Evolutionary conservation across 164 flowering plant species (phyloP), one percentile per base, ranked within the genome.

Genomic region (Chimonanthus praecox): DNA sequence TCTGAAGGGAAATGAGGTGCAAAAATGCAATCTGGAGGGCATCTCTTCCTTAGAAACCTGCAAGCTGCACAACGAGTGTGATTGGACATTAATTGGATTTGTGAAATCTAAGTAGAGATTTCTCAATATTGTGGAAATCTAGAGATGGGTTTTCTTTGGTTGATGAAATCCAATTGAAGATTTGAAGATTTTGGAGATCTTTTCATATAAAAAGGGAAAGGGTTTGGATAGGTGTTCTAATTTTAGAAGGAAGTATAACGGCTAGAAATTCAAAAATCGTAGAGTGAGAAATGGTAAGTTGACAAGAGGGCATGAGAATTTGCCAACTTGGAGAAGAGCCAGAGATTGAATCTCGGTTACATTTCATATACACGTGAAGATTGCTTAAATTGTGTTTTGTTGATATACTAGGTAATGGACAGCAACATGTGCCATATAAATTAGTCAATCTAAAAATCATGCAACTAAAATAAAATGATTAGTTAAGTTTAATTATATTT

Each of bases 21-120:
- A 13, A 82, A 71, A 61, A 78, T 58, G 5, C 84, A 82, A 71
- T 79, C 80, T 73, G 64, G 72, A 48, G 73, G 45, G 49, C 84
- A 82, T 73, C 77, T 79, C 63, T 78, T 70, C 65, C 82, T 69
- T 7, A 82, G 72, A 62, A 44, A 71, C 58, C 67, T 79, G 78
- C 84, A 82, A 48, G 77, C 82, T 70, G 84, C 84, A 70, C 84
- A 82, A 50, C 79, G 71, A 7, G 74, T 78, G 4, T 76, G 66
- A 50, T 67, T 61, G 3, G 78, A 72, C 78, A 80, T 79, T 20
- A 6, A 68, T 68, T 4, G 69, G 70, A 51, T 67, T 43, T 70
- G 20, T 7, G 9, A 21, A 70, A 78, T 73, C n/a, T 69, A 47
- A 6, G 1, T 4, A 9, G 58, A 77, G 69, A 74, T 71, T 69